Conservation (phyloP, 768 basidiomycete genomes). For the Calocera cornea region DNA sequence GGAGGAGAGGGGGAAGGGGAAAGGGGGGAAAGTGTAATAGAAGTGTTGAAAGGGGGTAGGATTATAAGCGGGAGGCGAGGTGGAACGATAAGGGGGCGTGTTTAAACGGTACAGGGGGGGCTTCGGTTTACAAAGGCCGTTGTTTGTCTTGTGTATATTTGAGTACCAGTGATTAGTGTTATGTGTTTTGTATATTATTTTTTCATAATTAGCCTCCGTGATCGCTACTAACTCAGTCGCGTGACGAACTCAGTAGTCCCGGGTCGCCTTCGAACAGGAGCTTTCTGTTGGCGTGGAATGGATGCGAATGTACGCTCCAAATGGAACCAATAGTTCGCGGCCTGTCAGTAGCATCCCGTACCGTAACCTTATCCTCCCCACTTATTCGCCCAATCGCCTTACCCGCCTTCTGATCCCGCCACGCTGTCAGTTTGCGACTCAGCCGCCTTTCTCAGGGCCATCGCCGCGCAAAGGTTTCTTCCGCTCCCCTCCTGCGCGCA, state of each 20-base stretch:
- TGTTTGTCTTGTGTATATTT: constrained; percentile 2
- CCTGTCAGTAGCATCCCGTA: background rate
- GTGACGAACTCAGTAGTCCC: background rate
- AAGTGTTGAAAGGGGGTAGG: background rate
- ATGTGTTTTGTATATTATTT: constrained; percentile 5
- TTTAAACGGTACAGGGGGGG: background rate
- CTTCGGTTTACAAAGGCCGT: background rate
- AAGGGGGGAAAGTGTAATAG: background rate
- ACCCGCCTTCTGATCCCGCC: background rate
- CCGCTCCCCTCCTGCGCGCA: background rate
- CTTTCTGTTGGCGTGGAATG: background rate
- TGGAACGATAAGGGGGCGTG: constrained; percentile 3
- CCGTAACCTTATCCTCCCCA: background rate
- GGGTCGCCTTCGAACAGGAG: background rate
- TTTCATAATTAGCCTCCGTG: constrained; percentile 4
- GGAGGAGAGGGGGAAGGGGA: background rate
- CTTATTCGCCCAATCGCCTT: background rate
- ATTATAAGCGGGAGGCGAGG: background rate
- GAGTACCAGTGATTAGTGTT: constrained; percentile 4
- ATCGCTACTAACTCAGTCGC: background rate
- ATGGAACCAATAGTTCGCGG: background rate
- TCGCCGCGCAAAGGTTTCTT: background rate
- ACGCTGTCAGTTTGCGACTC: background rate
- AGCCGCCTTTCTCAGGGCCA: background rate
- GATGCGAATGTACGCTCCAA: background rate